These are phyloP conservation scores for Tetragonia tetragonoides DNA, from an alignment of 148 eudicot species.

Conservation along the genomic window DNA sequence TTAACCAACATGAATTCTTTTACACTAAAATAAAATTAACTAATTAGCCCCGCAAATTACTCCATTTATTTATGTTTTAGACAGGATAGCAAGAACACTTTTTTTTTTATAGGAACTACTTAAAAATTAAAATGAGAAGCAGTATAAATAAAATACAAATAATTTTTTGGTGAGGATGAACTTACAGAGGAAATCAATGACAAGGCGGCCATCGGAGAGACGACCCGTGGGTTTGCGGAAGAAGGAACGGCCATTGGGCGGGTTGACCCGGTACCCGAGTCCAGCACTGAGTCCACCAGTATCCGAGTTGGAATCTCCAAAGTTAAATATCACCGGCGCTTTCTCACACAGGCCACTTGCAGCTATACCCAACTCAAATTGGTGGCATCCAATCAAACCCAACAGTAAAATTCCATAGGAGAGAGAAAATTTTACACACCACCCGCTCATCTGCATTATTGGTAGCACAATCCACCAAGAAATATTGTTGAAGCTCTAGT, in stretches of 20 bases:
- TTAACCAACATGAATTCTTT: too few species aligned
- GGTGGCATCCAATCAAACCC: neutral
- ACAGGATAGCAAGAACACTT: too few species aligned
- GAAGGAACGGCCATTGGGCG: slow-evolving; percentile 64
- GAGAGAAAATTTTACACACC: neutral
- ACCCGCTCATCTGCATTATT: slow-evolving; percentile 3
- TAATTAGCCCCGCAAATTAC: too few species aligned
- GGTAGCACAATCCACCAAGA: neutral
- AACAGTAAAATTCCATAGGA: neutral
- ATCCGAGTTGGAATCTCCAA: slow-evolving; percentile 83
- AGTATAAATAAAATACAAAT: too few species aligned
- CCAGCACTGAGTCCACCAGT: slow-evolving; percentile 74
- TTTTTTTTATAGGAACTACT: too few species aligned
- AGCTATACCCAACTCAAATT: neutral
- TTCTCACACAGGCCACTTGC: slow-evolving; percentile 26
- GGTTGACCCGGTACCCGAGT: slow-evolving; percentile 47
- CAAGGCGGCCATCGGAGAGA: slow-evolving; percentile 71
- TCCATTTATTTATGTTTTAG: too few species aligned
- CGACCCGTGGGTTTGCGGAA: slow-evolving; percentile 61
- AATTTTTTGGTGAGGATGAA: neutral
- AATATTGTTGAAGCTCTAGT: too few species aligned
- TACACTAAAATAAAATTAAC: too few species aligned
- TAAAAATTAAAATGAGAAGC: neutral
- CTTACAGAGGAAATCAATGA: slow-evolving; percentile 81
- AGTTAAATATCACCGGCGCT: slow-evolving; percentile 59